phyloP scores from a whole-genome alignment of 2,329 filamentous ascomycete species.

The Microascus cirrosus region DNA sequence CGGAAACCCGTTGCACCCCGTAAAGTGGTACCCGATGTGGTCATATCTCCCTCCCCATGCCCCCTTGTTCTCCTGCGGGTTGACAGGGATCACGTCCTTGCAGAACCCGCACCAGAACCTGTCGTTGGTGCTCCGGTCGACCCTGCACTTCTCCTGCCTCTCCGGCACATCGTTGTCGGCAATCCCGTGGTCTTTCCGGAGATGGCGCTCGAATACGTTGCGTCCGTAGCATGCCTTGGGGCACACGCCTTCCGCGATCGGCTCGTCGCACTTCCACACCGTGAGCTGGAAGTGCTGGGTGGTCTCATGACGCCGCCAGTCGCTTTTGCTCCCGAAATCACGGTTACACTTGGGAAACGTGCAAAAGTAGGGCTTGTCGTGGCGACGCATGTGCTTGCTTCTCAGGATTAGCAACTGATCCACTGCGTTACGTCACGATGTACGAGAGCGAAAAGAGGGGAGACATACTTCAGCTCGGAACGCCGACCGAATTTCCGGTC shows the following conservation, averaged over 20 bases:
- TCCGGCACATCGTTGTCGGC: slow-evolving; percentile 21
- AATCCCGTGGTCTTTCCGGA: slow-evolving; percentile 37
- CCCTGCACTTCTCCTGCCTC: slow-evolving; percentile 40
- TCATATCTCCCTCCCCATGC: slow-evolving; percentile 49
- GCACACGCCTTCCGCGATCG: slow-evolving; percentile 28
- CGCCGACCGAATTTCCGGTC: slow-evolving; percentile 33
- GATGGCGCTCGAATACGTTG: slow-evolving; percentile 50
- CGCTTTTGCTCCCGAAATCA: slow-evolving; percentile 81
- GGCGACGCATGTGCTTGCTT: slow-evolving; percentile 78
- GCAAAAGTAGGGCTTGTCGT: slow-evolving; percentile 72
- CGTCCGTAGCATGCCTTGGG: slow-evolving; percentile 45
- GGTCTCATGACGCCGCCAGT: slow-evolving; percentile 87
- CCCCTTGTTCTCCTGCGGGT: slow-evolving; percentile 10
- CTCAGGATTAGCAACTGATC: slow-evolving; percentile 10
- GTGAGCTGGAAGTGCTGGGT: slow-evolving; percentile 64
- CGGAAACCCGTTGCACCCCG: slow-evolving; percentile 29
- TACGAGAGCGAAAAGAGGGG: background rate
- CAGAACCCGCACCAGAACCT: slow-evolving; percentile 90
- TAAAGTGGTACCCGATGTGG: slow-evolving; percentile 67
- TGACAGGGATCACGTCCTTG: slow-evolving; percentile 29
- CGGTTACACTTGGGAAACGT: slow-evolving; percentile 61
- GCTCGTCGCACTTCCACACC: slow-evolving; percentile 57
- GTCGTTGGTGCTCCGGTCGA: slow-evolving; percentile 52
- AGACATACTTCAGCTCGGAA: slow-evolving; percentile 46
- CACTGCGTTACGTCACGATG: background rate